phyloP scores from a whole-genome alignment of 2,329 filamentous ascomycete species.

The Neoscytalidium dimidiatum region DNA sequence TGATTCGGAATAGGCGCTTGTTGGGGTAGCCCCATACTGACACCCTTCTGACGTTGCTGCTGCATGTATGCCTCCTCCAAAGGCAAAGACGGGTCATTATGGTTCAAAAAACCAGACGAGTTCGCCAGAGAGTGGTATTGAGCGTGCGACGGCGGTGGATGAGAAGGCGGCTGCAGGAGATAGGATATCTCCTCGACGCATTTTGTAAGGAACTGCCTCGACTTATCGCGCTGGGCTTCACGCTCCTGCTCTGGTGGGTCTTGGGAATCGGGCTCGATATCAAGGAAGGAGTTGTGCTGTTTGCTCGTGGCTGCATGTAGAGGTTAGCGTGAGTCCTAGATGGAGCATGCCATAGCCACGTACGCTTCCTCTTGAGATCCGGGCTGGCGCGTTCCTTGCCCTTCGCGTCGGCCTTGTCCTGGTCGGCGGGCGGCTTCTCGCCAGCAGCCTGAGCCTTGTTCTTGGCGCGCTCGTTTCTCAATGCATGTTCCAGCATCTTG shows the following conservation, averaged over 20 bases:
- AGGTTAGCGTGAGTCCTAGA: neutral
- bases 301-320: slow-evolving; percentile 46
- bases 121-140: slow-evolving; percentile 38
- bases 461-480: slow-evolving; percentile 79
- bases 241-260: slow-evolving; percentile 53
- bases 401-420: slow-evolving; percentile 35
- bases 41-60: slow-evolving; percentile 47
- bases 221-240: slow-evolving; percentile 63
- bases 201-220: slow-evolving; percentile 63
- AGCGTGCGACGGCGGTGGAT: slow-evolving; percentile 58
- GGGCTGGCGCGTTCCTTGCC: slow-evolving; percentile 24
- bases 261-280: slow-evolving; percentile 46
- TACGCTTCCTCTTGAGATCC: slow-evolving; percentile 18
- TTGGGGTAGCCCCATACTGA: slow-evolving; percentile 33
- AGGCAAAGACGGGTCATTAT: slow-evolving; percentile 55
- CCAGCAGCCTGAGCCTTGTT: slow-evolving; percentile 56
- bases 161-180: slow-evolving; percentile 65
- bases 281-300: slow-evolving; percentile 53
- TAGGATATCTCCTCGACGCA: slow-evolving; percentile 70
- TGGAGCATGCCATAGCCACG: neutral
- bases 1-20: slow-evolving; percentile 59
- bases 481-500: slow-evolving; percentile 80
- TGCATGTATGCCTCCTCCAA: slow-evolving; percentile 63
- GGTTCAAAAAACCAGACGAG: slow-evolving; percentile 45
- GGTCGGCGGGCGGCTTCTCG: slow-evolving; percentile 53